These are phyloP conservation scores for Debaryomycetaceae sp. DNA, from an alignment of 1,139 yeast species.

Conservation along the genomic window DNA sequence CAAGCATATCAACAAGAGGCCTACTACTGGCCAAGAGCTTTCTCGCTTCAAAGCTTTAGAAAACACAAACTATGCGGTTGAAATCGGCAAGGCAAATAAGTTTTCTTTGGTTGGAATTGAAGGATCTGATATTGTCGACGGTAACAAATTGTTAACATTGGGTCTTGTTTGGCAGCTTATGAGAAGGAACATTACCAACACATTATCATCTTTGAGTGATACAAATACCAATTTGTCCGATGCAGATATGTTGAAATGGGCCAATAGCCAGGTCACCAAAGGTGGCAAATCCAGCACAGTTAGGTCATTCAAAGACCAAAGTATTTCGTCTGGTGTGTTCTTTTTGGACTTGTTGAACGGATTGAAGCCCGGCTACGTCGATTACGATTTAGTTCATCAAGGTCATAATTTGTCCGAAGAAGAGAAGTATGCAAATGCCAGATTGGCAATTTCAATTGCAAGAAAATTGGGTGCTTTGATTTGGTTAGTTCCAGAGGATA, in stretches of 20 bases:
- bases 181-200: conserved; percentile 90
- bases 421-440: conserved; percentile 89
- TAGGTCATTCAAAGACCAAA: conserved; percentile 82
- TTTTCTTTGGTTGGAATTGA: conserved; percentile 97
- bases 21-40: conserved; percentile 65
- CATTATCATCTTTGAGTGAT: conserved; percentile 67
- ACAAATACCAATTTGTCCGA: conserved; percentile 68
- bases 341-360: conserved; percentile 89
- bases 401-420: conserved; percentile 67
- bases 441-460: conserved; percentile 95
- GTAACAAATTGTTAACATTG: conserved; percentile 81
- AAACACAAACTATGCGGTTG: conserved; percentile 94
- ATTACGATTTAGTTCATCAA: conserved; percentile 81
- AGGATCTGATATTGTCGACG: conserved; percentile 96
- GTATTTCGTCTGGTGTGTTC: conserved; percentile 74
- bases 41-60: conserved; percentile 93
- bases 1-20: conserved; percentile 79
- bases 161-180: conserved; percentile 99
- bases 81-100: conserved; percentile 85
- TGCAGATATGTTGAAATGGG: conserved; percentile 89
- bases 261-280: conserved; percentile 75
- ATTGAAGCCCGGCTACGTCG: conserved; percentile 95
- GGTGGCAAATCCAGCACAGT: conserved; percentile 72
- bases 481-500: conserved; percentile 99
- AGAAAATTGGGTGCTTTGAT: conserved; percentile 97